phyloP scores from a whole-genome alignment of 2,329 filamentous ascomycete species.

The Epichloe amarillans region DNA sequence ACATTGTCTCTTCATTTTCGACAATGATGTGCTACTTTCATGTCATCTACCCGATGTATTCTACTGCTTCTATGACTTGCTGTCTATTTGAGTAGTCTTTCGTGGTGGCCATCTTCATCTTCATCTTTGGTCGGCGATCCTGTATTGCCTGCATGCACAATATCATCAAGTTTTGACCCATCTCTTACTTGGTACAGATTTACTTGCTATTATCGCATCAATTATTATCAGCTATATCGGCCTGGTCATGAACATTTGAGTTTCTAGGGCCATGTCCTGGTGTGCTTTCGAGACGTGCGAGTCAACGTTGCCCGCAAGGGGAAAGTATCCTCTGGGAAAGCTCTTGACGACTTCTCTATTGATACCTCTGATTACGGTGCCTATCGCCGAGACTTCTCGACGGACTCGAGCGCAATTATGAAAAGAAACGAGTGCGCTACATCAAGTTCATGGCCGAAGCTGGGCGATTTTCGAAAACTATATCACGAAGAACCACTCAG shows the following conservation, averaged over 20 bases:
- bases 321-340: not conserved
- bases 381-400: not conserved
- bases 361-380: not conserved
- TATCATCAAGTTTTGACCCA: not conserved
- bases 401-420: not conserved
- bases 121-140: not conserved
- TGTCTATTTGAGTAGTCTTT: not conserved
- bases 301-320: not conserved
- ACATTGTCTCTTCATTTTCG: not conserved
- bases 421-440: not conserved
- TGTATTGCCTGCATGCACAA: not conserved
- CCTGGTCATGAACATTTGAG: not conserved
- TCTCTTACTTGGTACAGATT: not conserved
- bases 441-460: not conserved
- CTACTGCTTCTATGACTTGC: not conserved
- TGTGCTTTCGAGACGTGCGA: not conserved
- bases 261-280: not conserved
- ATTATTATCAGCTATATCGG: not conserved
- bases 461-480: slow-evolving; percentile 5
- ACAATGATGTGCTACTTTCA: not conserved
- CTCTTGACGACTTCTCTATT: not conserved
- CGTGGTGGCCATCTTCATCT: not conserved
- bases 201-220: not conserved
- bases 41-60: not conserved
- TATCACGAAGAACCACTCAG: not conserved